Conservation (phyloP, 306 rosid genomes). For the Biancaea sappan region DNA sequence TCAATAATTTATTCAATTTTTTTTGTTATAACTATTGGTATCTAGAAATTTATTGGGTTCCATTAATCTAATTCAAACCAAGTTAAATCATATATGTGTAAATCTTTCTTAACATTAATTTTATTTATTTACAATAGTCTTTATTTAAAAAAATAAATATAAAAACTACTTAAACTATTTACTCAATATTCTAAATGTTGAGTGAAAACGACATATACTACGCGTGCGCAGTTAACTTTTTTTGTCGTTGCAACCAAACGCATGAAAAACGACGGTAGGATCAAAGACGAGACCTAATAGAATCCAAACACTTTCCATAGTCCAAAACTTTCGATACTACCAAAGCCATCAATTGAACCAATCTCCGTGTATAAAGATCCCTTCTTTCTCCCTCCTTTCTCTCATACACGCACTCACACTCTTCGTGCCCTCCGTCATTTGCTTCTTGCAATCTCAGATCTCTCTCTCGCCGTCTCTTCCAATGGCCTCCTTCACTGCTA, state of each 20-base stretch:
- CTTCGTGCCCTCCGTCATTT: conserved; percentile 55
- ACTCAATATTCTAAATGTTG: no score
- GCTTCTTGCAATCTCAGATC: conserved; percentile 35
- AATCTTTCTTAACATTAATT: no score
- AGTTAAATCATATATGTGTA: no score
- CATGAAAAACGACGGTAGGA: not conserved
- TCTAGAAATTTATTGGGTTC: no score
- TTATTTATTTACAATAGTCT: no score
- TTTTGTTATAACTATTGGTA: no score
- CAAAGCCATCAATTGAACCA: conserved; percentile 40
- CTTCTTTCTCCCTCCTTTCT: not conserved
- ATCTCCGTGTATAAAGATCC: conserved; percentile 22
- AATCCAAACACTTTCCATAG: conserved; percentile 19
- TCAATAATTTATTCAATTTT: no score
- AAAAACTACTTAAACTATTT: no score
- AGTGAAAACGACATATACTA: not conserved
- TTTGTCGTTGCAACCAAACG: not conserved
- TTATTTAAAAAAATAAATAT: no score
- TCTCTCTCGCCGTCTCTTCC: not conserved
- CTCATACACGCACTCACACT: not conserved
- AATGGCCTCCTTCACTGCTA: conserved; percentile 51
- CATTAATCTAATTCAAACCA: no score
- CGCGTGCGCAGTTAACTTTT: no score
- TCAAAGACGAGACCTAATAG: not conserved
- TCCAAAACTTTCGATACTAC: conserved; percentile 47